These are phyloP conservation scores for Thermoascus crustaceus DNA, from an alignment of 2,329 filamentous ascomycete species.

Conservation along the genomic window DNA sequence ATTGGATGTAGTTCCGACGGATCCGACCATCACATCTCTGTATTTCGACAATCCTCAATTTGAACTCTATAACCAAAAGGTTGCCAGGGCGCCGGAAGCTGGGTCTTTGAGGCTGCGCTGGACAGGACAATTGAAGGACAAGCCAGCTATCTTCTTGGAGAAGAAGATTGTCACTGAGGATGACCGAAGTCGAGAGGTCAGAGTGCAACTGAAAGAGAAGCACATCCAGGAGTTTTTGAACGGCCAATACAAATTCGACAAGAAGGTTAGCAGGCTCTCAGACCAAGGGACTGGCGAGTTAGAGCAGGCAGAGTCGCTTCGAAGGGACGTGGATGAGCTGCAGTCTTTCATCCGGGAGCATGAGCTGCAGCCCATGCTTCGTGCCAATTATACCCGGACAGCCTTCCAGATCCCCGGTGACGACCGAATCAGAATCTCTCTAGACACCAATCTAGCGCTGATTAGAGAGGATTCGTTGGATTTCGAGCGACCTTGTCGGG, in stretches of 20 bases:
- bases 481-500: conserved; percentile 73
- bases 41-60: conserved; percentile 92
- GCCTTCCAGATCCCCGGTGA: conserved; percentile 96
- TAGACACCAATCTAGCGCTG: conserved; percentile 86
- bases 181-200: conserved; percentile 68
- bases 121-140: conserved; percentile 75
- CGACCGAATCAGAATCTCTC: conserved; percentile 79
- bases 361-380: conserved; percentile 71
- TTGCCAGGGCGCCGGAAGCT: conserved; percentile 65
- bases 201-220: conserved; percentile 85
- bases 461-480: conserved; percentile 73
- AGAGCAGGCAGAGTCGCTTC: conserved; percentile 60
- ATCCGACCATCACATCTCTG: conserved; percentile 87
- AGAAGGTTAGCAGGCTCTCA: conserved; percentile 74
- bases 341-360: conserved; percentile 71
- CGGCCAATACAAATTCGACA: conserved; percentile 85
- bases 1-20: conserved; percentile 64
- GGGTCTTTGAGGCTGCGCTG: conserved; percentile 80
- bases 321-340: conserved; percentile 64
- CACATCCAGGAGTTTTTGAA: conserved; percentile 82
- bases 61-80: conserved; percentile 76
- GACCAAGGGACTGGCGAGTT: conserved; percentile 63
- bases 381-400: conserved; percentile 88
- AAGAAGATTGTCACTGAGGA: conserved; percentile 77
- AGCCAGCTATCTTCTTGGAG: conserved; percentile 76